Evolutionary conservation across 2,329 filamentous ascomycete species (phyloP), one percentile per base, ranked within the genome.

Genomic region (Plectosphaerella sp.): DNA sequence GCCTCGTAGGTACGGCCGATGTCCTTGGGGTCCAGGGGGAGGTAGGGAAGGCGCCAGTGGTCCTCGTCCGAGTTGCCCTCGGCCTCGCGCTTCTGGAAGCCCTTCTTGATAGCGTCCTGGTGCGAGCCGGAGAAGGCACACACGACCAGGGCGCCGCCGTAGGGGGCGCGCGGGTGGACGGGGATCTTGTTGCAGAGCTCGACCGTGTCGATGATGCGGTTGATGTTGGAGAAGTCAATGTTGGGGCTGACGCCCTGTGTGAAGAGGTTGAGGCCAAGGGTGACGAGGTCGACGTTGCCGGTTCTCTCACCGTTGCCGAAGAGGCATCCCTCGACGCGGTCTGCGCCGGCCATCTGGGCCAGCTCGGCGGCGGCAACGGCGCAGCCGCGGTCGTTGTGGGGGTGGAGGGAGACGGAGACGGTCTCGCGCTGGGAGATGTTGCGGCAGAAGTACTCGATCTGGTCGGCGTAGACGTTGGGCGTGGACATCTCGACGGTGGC

Each of bases 1-100:
- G 93, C 93, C 72, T 97, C 92, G 80, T 97, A 97, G n/a, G 87
- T 97, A 53, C 93, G 86, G 48, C 93, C 93, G 58, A 97, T 96
- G 64, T 97, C 93, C 64, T 88, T 80, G 5, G 93, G 93, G 64
- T 97, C 93, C 62, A 97, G 81, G 12, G 93, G 93, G 47, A 97
- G 86, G 67, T 97, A 97, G 0, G 93, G 93, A 22, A 60, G 33
- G 16, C 89, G 76, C 93, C 93, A 97, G 41, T 73, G 75, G 63
- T 86, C 83, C 52, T 93, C 83, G 64, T 80, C 74, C 5, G 71
- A 74, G 45, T 79, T 76, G 50, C 77, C 79, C 1, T 78, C 70
- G 45, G 77, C 71, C 65, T 91, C 80, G 54, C 93, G 87, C 41
- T 77, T 65, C 66, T 89, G 81, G 76, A 94, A 91, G 1, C 87